These are phyloP conservation scores for Colletotrichum gloeosporioides DNA, from an alignment of 2,329 filamentous ascomycete genomes.

Conservation along the genomic window DNA sequence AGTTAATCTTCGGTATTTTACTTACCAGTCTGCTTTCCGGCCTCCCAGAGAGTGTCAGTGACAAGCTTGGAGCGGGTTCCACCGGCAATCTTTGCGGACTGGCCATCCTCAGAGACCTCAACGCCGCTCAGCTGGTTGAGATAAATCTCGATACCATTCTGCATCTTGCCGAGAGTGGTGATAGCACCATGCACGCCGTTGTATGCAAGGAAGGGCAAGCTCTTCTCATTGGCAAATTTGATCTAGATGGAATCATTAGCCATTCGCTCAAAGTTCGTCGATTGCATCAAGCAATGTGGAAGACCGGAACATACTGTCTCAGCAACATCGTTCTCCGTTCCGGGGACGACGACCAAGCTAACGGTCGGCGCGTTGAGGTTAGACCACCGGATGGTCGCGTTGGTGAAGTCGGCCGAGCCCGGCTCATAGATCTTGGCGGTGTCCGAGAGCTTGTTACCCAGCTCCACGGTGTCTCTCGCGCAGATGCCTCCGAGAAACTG, in stretches of 20 bases:
- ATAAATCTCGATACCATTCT: constrained; percentile 56
- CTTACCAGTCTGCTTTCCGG: constrained; percentile 54
- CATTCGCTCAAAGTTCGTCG: not conserved
- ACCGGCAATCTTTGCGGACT: constrained; percentile 53
- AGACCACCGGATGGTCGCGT: constrained; percentile 51
- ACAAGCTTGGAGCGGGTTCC: constrained; percentile 51
- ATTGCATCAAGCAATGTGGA: not conserved
- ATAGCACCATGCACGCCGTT: constrained; percentile 58
- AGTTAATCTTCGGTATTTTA: not conserved
- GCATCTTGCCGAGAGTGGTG: constrained; percentile 52
- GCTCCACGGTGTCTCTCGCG: constrained; percentile 24
- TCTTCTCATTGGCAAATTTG: constrained; percentile 49
- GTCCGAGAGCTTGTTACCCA: constrained; percentile 38
- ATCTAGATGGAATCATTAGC: constrained; percentile 23
- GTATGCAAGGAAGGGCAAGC: constrained; percentile 56
- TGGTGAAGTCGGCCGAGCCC: constrained; percentile 41
- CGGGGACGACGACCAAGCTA: constrained; percentile 52
- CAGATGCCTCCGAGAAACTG: constrained; percentile 21
- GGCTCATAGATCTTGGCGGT: constrained; percentile 47
- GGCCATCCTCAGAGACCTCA: constrained; percentile 43
- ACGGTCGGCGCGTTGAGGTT: constrained; percentile 44
- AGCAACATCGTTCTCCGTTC: constrained; percentile 52
- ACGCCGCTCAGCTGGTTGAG: constrained; percentile 49
- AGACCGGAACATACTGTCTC: constrained; percentile 43
- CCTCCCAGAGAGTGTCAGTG: constrained; percentile 52